A percentile compares a stretch with the other conserved stretches of the same genome.
Conservation (phyloP, 257 asterid genomes). For the Oldenlandia corymbosa region DNA sequence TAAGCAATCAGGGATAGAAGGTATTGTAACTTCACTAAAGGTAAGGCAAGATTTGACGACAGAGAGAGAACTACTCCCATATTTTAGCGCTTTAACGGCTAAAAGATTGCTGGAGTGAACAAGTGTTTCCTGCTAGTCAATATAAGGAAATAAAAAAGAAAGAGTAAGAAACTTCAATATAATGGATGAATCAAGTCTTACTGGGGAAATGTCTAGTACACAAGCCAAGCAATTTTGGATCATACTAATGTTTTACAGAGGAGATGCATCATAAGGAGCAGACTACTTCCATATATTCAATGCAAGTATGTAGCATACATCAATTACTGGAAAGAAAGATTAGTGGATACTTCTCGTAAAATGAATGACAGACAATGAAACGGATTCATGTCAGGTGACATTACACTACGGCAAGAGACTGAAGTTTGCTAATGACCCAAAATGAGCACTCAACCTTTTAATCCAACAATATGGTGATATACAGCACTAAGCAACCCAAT, state of each 20-base stretch:
- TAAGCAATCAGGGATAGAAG: slow-evolving; percentile 46
- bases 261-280: neutral
- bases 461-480: neutral
- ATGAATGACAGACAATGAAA: neutral
- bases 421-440: neutral
- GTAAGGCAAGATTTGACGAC: slow-evolving; percentile 77
- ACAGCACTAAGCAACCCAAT: neutral
- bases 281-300: neutral
- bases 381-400: neutral
- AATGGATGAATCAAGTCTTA: neutral
- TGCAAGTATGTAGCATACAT: neutral
- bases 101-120: slow-evolving; percentile 72
- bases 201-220: neutral
- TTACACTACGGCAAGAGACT: neutral
- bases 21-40: slow-evolving; percentile 78
- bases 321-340: neutral
- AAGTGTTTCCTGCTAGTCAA: slow-evolving; percentile 51
- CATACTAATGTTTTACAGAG: neutral
- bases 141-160: neutral
- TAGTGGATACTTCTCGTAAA: neutral
- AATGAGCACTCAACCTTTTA: neutral
- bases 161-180: neutral
- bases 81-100: slow-evolving; percentile 59
- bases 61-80: slow-evolving; percentile 34
- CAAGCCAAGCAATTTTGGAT: neutral